Percentiles rank a stretch among this genome's conserved stretches.
These are phyloP conservation scores for Candida silvatica DNA, from an alignment of 805 yeast genomes.

Conservation along the genomic window DNA sequence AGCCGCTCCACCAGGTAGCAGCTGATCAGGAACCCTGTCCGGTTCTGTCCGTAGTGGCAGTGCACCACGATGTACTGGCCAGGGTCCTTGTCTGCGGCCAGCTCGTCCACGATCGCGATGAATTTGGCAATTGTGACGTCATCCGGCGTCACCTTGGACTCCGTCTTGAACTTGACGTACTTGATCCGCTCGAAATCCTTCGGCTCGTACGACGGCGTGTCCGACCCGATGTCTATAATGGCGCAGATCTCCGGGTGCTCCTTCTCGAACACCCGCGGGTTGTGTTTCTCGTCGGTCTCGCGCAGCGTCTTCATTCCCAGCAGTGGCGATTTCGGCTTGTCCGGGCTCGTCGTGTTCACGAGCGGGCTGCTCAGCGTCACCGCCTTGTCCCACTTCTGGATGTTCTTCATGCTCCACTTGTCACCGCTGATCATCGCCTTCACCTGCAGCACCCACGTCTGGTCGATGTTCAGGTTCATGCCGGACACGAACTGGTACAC, in stretches of 20 bases:
- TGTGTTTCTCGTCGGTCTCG: conserved; percentile 52
- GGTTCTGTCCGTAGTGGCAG: conserved; percentile 76
- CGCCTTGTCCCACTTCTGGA: conserved; percentile 58
- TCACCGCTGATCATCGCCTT: conserved; percentile 57
- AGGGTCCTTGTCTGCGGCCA: conserved; percentile 18
- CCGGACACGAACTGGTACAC: conserved; percentile 48
- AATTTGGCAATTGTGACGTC: conserved; percentile 48
- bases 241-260: conserved; percentile 44
- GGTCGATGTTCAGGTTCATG: conserved; percentile 42
- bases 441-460: conserved; percentile 63
- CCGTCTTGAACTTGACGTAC: conserved; percentile 70
- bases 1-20: conserved; percentile 55
- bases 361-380: conserved; percentile 41
- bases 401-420: conserved; percentile 76
- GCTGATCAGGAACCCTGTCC: conserved; percentile 69
- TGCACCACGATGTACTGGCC: conserved; percentile 52
- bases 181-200: conserved; percentile 39
- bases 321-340: conserved; percentile 33
- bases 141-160: conserved; percentile 70
- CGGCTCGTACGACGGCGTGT: conserved; percentile 66
- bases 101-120: conserved; percentile 41
- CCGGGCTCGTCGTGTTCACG: conserved; percentile 17
- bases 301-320: conserved; percentile 71
- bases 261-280: conserved; percentile 46
- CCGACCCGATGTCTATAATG: conserved; percentile 62